Conservation (phyloP, 108 stramenopile species). For the Nannochloropsis gaditana region DNA sequence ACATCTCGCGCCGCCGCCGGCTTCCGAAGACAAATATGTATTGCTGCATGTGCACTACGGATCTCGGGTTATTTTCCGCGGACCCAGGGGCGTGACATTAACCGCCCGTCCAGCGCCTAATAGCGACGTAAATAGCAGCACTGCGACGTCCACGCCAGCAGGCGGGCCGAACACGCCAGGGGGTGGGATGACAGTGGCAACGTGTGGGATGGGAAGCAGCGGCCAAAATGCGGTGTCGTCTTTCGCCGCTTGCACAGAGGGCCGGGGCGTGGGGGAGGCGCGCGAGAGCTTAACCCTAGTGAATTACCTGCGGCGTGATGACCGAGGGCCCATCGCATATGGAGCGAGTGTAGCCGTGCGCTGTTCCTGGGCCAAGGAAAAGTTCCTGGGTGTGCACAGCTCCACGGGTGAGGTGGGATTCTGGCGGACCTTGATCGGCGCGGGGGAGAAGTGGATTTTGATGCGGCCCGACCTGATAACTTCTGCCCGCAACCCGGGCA, state of each 20-base stretch:
- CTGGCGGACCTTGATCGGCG: conserved; percentile 9
- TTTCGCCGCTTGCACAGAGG: not conserved
- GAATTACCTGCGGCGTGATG: not conserved
- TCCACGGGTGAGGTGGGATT: not conserved
- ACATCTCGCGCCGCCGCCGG: not conserved
- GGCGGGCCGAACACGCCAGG: not conserved
- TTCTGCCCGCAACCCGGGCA: not conserved
- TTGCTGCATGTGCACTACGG: conserved; percentile 1
- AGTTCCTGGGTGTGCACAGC: conserved; percentile 19
- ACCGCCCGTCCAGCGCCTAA: not conserved
- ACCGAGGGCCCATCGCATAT: not conserved
- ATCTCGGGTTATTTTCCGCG: not conserved
- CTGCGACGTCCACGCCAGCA: not conserved
- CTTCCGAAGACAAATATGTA: not conserved
- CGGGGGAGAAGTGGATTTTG: not conserved
- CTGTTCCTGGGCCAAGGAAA: not conserved
- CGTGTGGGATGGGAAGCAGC: not conserved
- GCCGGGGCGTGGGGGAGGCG: not conserved
- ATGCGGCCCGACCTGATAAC: not conserved
- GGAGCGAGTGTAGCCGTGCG: not conserved
- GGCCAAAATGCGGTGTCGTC: not conserved
- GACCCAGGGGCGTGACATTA: not conserved
- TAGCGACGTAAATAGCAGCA: not conserved
- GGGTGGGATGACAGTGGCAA: not conserved
- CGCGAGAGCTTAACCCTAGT: not conserved